Conservation (phyloP, 2,329 filamentous ascomycete genomes). For the Apiospora koreana region DNA sequence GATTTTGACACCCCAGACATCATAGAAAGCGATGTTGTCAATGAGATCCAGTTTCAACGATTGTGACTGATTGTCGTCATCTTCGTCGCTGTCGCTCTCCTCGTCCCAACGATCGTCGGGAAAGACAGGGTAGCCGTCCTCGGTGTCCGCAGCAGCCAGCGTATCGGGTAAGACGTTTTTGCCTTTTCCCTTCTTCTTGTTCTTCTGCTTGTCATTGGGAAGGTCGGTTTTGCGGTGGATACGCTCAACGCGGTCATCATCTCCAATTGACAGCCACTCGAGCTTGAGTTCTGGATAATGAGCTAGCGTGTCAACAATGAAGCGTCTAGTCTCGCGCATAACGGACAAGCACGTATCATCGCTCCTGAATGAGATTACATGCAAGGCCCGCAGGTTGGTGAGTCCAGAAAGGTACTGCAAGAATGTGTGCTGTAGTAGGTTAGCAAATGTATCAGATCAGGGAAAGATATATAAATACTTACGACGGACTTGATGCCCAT, state of each 20-base stretch:
- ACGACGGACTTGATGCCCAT: slow-evolving; percentile 58
- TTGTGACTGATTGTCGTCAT: slow-evolving; percentile 26
- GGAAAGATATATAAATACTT: slow-evolving; percentile 30
- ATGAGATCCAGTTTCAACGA: slow-evolving; percentile 38
- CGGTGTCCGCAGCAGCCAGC: not conserved
- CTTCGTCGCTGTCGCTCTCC: slow-evolving; percentile 37
- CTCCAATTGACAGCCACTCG: slow-evolving; percentile 56
- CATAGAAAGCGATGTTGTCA: slow-evolving; percentile 43
- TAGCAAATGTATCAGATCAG: slow-evolving; percentile 4
- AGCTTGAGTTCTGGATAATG: slow-evolving; percentile 57
- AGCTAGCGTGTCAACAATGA: slow-evolving; percentile 58
- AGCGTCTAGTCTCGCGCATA: slow-evolving; percentile 57
- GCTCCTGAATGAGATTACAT: slow-evolving; percentile 55
- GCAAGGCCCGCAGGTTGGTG: slow-evolving; percentile 53
- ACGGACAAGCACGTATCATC: slow-evolving; percentile 59
- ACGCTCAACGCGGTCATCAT: slow-evolving; percentile 48
- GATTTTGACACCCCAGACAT: slow-evolving; percentile 52
- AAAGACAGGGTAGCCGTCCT: slow-evolving; percentile 32
- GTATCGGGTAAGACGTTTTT: slow-evolving; percentile 28
- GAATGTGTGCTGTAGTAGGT: slow-evolving; percentile 51
- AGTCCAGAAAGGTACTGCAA: slow-evolving; percentile 54
- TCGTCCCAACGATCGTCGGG: slow-evolving; percentile 29
- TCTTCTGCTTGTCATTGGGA: slow-evolving; percentile 27
- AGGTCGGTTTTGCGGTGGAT: slow-evolving; percentile 44
- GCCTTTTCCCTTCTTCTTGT: slow-evolving; percentile 29